phyloP scores from a whole-genome alignment of 2,329 filamentous ascomycete genomes.

The Coniochaeta sp. region DNA sequence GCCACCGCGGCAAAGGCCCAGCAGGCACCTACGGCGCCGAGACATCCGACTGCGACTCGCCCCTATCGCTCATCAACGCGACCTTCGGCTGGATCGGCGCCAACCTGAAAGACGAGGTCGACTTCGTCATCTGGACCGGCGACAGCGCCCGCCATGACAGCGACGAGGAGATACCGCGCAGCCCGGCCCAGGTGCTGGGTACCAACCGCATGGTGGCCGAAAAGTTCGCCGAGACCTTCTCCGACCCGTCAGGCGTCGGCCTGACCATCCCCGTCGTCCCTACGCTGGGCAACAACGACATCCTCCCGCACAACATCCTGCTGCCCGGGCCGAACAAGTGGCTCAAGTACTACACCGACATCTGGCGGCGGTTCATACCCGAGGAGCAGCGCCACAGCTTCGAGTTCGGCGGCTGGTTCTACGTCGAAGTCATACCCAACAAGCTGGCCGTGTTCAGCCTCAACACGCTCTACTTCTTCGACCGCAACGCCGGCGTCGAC shows the following conservation, averaged over 20 bases:
- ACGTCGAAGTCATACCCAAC: constrained; percentile 80
- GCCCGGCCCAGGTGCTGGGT: constrained; percentile 63
- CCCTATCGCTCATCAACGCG: constrained; percentile 70
- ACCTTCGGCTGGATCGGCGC: constrained; percentile 84
- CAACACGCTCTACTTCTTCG: constrained; percentile 95
- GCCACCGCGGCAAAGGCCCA: constrained; percentile 69
- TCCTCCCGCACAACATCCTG: constrained; percentile 94
- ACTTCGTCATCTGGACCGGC: constrained; percentile 91
- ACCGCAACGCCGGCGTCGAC: constrained; percentile 86
- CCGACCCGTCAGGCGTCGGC: constrained; percentile 44
- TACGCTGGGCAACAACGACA: constrained; percentile 94
- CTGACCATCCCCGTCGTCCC: constrained; percentile 76
- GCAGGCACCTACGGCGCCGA: constrained; percentile 81
- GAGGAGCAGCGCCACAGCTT: constrained; percentile 89
- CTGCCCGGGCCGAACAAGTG: constrained; percentile 77
- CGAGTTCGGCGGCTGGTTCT: constrained; percentile 89
- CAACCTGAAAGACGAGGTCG: constrained; percentile 69
- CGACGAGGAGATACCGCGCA: constrained; percentile 73
- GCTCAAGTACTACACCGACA: constrained; percentile 66
- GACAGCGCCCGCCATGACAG: constrained; percentile 87
- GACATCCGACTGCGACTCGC: constrained; percentile 82
- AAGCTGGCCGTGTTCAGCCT: constrained; percentile 85
- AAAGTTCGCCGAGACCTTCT: constrained; percentile 70
- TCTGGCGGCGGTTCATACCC: constrained; percentile 85
- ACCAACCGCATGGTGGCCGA: constrained; percentile 70